phyloP scores from a whole-genome alignment of 305 asterid species.

The Fraxinus sp. region DNA sequence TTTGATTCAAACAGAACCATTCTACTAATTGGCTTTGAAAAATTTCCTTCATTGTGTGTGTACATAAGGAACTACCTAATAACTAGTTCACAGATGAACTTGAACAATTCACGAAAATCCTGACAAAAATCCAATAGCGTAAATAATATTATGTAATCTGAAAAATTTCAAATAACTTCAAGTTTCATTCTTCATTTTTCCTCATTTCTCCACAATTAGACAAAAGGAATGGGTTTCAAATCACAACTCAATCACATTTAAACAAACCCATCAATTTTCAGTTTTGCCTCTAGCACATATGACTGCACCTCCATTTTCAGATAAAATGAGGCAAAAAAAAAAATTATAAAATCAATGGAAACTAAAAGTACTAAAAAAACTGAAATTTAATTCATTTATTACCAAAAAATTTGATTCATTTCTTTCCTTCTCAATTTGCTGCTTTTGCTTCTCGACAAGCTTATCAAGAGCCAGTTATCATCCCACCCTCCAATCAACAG shows the following conservation, averaged over 20 bases:
- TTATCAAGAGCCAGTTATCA: slow-evolving; percentile 74
- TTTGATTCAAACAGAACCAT: slow-evolving; percentile 72
- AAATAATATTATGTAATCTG: neutral
- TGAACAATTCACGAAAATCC: neutral
- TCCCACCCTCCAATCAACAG: slow-evolving; percentile 79
- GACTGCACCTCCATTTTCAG: neutral
- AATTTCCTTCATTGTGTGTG: neutral
- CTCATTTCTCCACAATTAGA: neutral
- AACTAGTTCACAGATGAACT: neutral
- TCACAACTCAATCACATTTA: neutral
- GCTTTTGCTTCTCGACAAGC: slow-evolving; percentile 88
- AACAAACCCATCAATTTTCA: neutral
- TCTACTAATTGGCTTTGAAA: slow-evolving; percentile 47
- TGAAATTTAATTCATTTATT: slow-evolving; percentile 7
- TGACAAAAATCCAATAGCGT: neutral
- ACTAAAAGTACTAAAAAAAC: neutral
- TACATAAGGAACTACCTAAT: too few relatives aligned
- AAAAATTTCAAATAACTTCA: neutral
- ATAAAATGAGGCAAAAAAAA: neutral
- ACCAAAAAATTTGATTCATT: slow-evolving; percentile 38
- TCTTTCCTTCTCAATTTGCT: slow-evolving; percentile 61
- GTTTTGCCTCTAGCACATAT: neutral
- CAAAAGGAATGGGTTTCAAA: neutral
- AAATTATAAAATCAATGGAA: too few relatives aligned
- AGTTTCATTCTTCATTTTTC: neutral